These are phyloP conservation scores for Ascobolus immersus DNA, from an alignment of 495 filamentous ascomycete species.

Conservation along the genomic window DNA sequence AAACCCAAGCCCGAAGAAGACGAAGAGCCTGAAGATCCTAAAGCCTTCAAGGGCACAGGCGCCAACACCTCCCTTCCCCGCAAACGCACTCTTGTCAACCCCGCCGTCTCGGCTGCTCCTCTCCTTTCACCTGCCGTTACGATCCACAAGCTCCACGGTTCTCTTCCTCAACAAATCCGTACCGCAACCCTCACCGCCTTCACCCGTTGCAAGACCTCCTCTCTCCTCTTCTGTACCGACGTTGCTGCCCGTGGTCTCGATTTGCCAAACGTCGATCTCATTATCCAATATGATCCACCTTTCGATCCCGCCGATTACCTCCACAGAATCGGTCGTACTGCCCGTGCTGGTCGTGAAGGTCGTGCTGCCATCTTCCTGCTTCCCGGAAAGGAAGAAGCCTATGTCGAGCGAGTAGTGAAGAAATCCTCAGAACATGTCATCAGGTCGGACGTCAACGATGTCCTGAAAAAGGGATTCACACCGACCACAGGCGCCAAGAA, in stretches of 20 bases:
- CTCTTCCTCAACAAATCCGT: slow-evolving; percentile 64
- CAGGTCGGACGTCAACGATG: slow-evolving; percentile 20
- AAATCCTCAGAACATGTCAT: slow-evolving; percentile 7
- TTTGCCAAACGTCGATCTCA: slow-evolving; percentile 74
- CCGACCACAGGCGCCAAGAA: slow-evolving; percentile 13
- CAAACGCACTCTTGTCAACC: slow-evolving; percentile 4
- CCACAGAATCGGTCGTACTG: slow-evolving; percentile 83
- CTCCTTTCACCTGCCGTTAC: slow-evolving; percentile 27
- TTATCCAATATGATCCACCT: slow-evolving; percentile 83
- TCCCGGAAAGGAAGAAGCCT: slow-evolving; percentile 74
- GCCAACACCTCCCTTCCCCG: not conserved
- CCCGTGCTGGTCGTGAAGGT: slow-evolving; percentile 72
- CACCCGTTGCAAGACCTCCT: slow-evolving; percentile 33
- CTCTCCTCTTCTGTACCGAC: slow-evolving; percentile 75
- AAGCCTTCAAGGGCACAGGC: not conserved
- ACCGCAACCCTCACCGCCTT: slow-evolving; percentile 64
- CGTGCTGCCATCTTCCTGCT: slow-evolving; percentile 69
- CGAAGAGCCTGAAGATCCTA: not conserved
- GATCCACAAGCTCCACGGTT: slow-evolving; percentile 76
- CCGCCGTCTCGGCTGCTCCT: slow-evolving; percentile 3
- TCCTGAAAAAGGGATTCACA: slow-evolving; percentile 30
- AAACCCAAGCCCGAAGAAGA: slow-evolving; percentile 1
- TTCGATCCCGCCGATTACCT: slow-evolving; percentile 78
- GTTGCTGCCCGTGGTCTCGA: slow-evolving; percentile 87
- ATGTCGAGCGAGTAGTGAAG: slow-evolving; percentile 25